phyloP scores from a whole-genome alignment of 2,329 filamentous ascomycete species.

The Tolypocladium capitatum region DNA sequence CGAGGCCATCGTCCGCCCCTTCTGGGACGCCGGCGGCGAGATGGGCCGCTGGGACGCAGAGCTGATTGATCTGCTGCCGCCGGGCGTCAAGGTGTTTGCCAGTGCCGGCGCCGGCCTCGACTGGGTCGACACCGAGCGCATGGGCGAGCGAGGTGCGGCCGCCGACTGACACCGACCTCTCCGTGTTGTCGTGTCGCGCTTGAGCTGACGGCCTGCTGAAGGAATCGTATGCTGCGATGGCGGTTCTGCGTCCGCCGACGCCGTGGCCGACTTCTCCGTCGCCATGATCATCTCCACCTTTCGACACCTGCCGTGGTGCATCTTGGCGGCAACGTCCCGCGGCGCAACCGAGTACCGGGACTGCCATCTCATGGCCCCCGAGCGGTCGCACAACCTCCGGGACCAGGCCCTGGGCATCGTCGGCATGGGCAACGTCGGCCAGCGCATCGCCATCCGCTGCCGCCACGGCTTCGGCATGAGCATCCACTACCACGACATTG shows the following conservation, averaged over 20 bases:
- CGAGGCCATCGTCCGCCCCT: slow-evolving; percentile 42
- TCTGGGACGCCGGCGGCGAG: slow-evolving; percentile 50
- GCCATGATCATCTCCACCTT: slow-evolving; percentile 58
- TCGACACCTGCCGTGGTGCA: slow-evolving; percentile 53
- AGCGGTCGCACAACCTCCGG: slow-evolving; percentile 49
- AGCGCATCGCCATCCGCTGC: slow-evolving; percentile 42
- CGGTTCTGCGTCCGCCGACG: slow-evolving; percentile 55
- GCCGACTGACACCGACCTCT: not conserved
- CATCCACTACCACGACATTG: slow-evolving; percentile 49
- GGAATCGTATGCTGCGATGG: slow-evolving; percentile 62
- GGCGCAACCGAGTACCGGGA: slow-evolving; percentile 31
- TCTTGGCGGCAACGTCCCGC: slow-evolving; percentile 34
- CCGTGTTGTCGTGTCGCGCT: no score
- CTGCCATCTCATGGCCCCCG: slow-evolving; percentile 47
- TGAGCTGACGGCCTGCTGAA: slow-evolving; percentile 14
- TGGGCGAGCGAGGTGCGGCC: slow-evolving; percentile 43
- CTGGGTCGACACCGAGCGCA: slow-evolving; percentile 48
- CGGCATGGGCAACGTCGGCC: slow-evolving; percentile 55
- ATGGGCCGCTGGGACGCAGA: slow-evolving; percentile 53
- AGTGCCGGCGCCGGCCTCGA: slow-evolving; percentile 54
- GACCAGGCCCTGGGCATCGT: slow-evolving; percentile 50
- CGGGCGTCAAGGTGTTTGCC: slow-evolving; percentile 45
- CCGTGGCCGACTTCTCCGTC: slow-evolving; percentile 59
- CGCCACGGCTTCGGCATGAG: slow-evolving; percentile 50
- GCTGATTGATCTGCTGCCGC: slow-evolving; percentile 41